Conservation (phyloP, 2,329 filamentous ascomycete genomes). For the Exophiala sideris region DNA sequence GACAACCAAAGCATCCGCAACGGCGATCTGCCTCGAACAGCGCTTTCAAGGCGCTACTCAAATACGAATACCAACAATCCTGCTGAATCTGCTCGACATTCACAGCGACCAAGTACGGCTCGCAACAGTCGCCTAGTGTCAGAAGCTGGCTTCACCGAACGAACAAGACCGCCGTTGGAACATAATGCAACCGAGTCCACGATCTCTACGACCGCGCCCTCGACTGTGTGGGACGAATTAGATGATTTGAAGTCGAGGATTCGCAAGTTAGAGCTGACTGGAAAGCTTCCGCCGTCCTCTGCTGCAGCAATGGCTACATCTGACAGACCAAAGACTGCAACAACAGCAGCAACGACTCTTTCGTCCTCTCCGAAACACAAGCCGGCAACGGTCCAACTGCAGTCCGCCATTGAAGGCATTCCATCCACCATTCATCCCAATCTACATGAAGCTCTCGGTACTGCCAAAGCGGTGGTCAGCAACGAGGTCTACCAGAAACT, state of each 20-base stretch:
- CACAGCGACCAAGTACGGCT: conserved; percentile 11
- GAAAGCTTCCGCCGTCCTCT: conserved; percentile 79
- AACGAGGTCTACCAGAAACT: conserved; percentile 73
- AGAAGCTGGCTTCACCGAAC: conserved; percentile 31
- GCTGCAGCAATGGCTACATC: conserved; percentile 73
- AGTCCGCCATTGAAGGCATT: conserved; percentile 43
- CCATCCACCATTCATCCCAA: conserved; percentile 63
- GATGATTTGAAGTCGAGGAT: conserved; percentile 95
- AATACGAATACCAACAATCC: conserved; percentile 22
- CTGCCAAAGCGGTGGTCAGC: conserved; percentile 68
- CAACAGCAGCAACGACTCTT: conserved; percentile 84
- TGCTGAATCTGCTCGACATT: conserved; percentile 11
- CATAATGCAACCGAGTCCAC: conserved; percentile 69
- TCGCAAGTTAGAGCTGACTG: conserved; percentile 81
- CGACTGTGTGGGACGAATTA: conserved; percentile 95
- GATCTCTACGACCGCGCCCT: conserved; percentile 80
- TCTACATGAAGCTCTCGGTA: conserved; percentile 74
- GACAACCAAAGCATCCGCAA: conserved; percentile 12
- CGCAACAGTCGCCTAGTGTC: conserved; percentile 32
- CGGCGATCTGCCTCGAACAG: conserved; percentile 10
- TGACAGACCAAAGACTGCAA: conserved; percentile 85
- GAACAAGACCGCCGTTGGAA: conserved; percentile 34
- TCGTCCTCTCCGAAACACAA: conserved; percentile 82
- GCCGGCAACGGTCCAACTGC: conserved; percentile 39
- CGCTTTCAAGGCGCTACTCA: conserved; percentile 22